A percentile compares a stretch with the other conserved stretches of the same genome.
phyloP scores from a whole-genome alignment of 2,329 filamentous ascomycete genomes.

The Neonectria sp. region DNA sequence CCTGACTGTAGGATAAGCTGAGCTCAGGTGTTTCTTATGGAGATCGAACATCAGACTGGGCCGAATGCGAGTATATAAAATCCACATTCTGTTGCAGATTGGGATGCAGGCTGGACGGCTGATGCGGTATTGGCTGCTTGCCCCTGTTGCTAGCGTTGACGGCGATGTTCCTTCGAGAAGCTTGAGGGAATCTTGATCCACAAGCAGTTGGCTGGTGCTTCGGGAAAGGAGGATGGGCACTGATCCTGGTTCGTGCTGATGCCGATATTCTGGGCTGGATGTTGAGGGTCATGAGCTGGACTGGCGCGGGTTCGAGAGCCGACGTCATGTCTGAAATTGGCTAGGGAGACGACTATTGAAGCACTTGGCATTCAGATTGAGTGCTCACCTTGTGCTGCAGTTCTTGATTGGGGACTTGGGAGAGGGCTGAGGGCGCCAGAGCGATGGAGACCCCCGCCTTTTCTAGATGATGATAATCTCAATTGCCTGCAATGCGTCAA shows the following conservation, averaged over 20 bases:
- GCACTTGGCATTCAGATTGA: conserved; percentile 23
- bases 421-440: not conserved
- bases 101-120: conserved; percentile 20
- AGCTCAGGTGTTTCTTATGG: not conserved
- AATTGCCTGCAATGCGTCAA: not conserved
- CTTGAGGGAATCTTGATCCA: conserved; percentile 4
- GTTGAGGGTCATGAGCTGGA: not conserved
- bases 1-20: not conserved
- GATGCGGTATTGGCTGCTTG: not conserved
- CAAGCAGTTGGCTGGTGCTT: conserved; percentile 4
- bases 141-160: not conserved
- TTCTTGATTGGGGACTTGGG: not conserved
- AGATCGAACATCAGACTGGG: not conserved
- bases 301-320: not conserved
- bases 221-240: conserved; percentile 14
- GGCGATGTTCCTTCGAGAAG: not conserved
- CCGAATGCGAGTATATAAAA: not conserved
- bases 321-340: conserved; percentile 20
- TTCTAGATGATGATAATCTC: conserved; percentile 1
- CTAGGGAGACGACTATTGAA: conserved; percentile 5
- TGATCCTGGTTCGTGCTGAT: conserved; percentile 15
- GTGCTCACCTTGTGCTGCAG: conserved; percentile 5
- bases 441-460: conserved; percentile 1
- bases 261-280: conserved; percentile 12
- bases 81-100: conserved; percentile 17